Evolutionary conservation across 2,329 filamentous ascomycete genomes (phyloP).

Genomic region (Aspergillus floridensis): DNA sequence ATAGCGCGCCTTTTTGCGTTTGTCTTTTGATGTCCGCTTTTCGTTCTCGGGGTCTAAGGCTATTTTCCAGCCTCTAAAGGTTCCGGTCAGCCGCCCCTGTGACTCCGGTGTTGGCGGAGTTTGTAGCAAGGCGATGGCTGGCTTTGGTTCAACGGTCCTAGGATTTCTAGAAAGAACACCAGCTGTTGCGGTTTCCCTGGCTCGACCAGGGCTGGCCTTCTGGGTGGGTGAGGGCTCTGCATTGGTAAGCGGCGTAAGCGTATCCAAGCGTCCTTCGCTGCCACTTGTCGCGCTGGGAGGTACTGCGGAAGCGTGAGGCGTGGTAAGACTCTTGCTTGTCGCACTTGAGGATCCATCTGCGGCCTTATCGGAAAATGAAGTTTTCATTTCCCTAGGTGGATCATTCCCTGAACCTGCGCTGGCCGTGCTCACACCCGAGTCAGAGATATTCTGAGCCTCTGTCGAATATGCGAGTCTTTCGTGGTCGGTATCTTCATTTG

Average conservation of each 20-base stretch:
- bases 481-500: conserved; percentile 21
- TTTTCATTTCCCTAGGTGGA: conserved; percentile 14
- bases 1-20: conserved; percentile 53
- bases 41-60: conserved; percentile 64
- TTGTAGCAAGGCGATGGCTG: conserved; percentile 41
- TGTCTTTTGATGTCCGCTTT: conserved; percentile 57
- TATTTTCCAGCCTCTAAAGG: conserved; percentile 57
- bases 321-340: conserved; percentile 67
- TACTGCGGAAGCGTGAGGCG: conserved; percentile 61
- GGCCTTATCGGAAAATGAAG: conserved; percentile 47
- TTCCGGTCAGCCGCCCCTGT: conserved; percentile 51
- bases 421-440: conserved; percentile 16
- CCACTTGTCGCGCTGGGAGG: conserved; percentile 55
- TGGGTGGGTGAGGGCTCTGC: conserved; percentile 62
- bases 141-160: conserved; percentile 28
- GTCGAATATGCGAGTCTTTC: conserved; percentile 14
- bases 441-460: conserved; percentile 9
- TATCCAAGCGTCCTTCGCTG: conserved; percentile 52
- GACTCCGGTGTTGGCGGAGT: conserved; percentile 47
- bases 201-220: conserved; percentile 56
- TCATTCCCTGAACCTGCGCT: conserved; percentile 12
- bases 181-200: conserved; percentile 38
- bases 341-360: conserved; percentile 71
- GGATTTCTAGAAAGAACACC: conserved; percentile 28
- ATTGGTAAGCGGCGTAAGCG: conserved; percentile 64